phyloP scores from a whole-genome alignment of 2,329 filamentous ascomycete species.

The Botrytis cinerea region DNA sequence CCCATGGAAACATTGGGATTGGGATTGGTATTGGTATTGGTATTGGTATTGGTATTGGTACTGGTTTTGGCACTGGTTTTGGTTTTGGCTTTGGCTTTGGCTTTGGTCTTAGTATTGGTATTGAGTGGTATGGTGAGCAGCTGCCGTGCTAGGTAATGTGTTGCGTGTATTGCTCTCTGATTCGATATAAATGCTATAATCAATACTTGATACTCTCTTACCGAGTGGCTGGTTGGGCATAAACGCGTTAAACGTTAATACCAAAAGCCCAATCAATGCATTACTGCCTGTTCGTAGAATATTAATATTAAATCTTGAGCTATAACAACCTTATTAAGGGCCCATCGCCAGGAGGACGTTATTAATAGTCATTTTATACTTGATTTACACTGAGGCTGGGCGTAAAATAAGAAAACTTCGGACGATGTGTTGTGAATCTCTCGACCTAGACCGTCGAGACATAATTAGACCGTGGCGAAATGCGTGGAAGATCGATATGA shows the following conservation, averaged over 20 bases:
- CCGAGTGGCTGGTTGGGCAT: conserved; percentile 20
- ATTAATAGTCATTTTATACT: background rate
- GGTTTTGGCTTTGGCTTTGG: background rate
- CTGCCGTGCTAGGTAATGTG: background rate
- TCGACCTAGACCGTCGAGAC: background rate
- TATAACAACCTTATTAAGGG: background rate
- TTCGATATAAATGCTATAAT: background rate
- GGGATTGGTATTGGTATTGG: background rate
- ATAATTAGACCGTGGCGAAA: background rate
- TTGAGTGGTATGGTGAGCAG: background rate
- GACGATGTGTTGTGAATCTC: background rate
- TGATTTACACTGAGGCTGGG: background rate
- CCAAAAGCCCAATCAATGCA: conserved; percentile 22
- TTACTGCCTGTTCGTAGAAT: conserved; percentile 14
- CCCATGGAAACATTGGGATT: background rate
- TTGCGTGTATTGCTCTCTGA: background rate
- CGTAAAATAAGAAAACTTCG: background rate
- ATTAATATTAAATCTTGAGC: background rate
- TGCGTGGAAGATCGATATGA: background rate
- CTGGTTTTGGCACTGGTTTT: background rate
- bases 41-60: no score
- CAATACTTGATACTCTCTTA: background rate
- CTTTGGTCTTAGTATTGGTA: no score
- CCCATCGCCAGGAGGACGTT: background rate
- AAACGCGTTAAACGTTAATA: conserved; percentile 11